Conservation (phyloP, 192 early-diverging fungal species). For the Coemansia sp. region DNA sequence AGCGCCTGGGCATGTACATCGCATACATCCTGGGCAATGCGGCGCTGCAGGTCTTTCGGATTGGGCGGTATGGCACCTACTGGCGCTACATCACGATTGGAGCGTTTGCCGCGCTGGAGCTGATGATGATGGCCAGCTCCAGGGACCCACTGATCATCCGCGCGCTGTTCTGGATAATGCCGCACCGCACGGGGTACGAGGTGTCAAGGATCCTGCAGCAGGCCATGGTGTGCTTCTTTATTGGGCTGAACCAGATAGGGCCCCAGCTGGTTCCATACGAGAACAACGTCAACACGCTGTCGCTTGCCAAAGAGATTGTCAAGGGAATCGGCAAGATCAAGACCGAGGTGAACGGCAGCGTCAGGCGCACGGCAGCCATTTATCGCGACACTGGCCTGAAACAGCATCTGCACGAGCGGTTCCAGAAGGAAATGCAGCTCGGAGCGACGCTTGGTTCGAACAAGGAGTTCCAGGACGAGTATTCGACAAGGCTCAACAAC, state of each 20-base stretch:
- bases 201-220: constrained; percentile 49
- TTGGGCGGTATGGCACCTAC: constrained; percentile 42
- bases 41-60: constrained; percentile 45
- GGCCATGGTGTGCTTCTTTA: constrained; percentile 47
- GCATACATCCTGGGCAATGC: constrained; percentile 39
- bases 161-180: constrained; percentile 27
- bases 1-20: constrained; percentile 31
- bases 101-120: constrained; percentile 41
- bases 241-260: constrained; percentile 53
- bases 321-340: constrained; percentile 16
- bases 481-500: constrained; percentile 28
- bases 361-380: constrained; percentile 25
- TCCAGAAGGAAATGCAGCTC: constrained; percentile 38
- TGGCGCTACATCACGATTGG: constrained; percentile 54
- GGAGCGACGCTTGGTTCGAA: constrained; percentile 43
- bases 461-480: constrained; percentile 31
- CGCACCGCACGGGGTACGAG: constrained; percentile 47
- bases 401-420: constrained; percentile 22
- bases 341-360: constrained; percentile 23
- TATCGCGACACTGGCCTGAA: constrained; percentile 30
- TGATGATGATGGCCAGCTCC: constrained; percentile 40
- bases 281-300: constrained; percentile 31
- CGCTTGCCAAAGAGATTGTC: constrained; percentile 36
- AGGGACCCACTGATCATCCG: constrained; percentile 31
- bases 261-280: constrained; percentile 51